Conservation (phyloP, 106 monocot species). For the Dioscorea zingiberensis region DNA sequence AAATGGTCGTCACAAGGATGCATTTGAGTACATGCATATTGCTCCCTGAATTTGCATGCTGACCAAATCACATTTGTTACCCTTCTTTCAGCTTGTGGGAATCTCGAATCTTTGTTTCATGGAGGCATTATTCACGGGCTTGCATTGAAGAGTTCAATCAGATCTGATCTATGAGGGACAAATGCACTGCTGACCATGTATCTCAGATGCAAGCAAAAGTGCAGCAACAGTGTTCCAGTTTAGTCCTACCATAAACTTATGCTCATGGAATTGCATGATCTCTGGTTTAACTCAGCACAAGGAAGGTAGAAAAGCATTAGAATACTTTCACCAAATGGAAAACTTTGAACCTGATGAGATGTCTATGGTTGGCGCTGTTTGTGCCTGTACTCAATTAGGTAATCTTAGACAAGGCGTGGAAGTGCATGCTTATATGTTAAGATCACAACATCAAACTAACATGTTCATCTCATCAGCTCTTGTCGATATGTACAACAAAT, state of each 20-base stretch:
- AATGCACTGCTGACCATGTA: conserved; percentile 76
- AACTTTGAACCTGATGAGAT: conserved; percentile 40
- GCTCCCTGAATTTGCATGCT: conserved; percentile 9
- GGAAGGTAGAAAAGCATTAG: conserved; percentile 34
- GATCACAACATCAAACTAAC: conserved; percentile 22
- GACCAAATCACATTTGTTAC: conserved; percentile 52
- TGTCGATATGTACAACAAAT: conserved; percentile 71
- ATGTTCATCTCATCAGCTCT: conserved; percentile 42
- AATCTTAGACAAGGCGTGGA: conserved; percentile 39
- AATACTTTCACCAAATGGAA: conserved; percentile 29
- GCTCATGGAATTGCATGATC: conserved; percentile 73
- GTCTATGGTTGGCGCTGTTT: conserved; percentile 40
- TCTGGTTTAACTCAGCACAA: conserved; percentile 52
- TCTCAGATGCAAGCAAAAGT: conserved; percentile 23
- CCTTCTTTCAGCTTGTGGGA: conserved; percentile 50
- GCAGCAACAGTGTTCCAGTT: conserved; percentile 35
- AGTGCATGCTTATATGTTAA: conserved; percentile 36
- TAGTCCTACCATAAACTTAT: conserved; percentile 26
- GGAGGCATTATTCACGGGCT: conserved; percentile 45
- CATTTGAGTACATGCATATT: conserved; percentile 34
- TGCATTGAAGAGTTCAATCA: conserved; percentile 22
- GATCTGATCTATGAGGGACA: conserved; percentile 28
- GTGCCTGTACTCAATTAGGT: conserved; percentile 52
- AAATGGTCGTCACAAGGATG: conserved; percentile 29
- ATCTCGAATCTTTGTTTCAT: conserved; percentile 19